Percentiles rank a stretch among this genome's conserved stretches.
phyloP scores from a whole-genome alignment of 2,329 filamentous ascomycete species.

The Paramyrothecium roridum region DNA sequence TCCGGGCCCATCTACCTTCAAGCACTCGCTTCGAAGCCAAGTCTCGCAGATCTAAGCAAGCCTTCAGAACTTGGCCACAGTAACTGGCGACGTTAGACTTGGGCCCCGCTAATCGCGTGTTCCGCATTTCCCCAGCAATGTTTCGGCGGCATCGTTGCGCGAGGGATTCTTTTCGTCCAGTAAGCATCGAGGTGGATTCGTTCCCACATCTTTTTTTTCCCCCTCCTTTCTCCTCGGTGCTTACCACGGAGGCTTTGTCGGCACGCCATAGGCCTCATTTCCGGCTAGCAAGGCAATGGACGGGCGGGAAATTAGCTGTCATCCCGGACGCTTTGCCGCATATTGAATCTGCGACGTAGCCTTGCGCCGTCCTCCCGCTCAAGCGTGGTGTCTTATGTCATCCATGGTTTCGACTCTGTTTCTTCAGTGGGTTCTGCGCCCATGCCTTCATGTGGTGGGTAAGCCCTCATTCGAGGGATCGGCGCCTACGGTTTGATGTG shows the following conservation, averaged over 20 bases:
- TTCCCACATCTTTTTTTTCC: too few species aligned
- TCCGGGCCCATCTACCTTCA: not conserved
- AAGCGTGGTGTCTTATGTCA: not conserved
- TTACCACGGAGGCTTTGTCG: too few species aligned
- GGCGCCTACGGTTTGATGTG: not conserved
- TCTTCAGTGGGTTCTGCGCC: not conserved
- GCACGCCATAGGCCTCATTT: not conserved
- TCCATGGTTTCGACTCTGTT: not conserved
- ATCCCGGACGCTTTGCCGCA: not conserved
- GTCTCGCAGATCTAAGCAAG: not conserved
- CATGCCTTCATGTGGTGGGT: not conserved
- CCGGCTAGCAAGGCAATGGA: not conserved
- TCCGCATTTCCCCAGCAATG: too few species aligned
- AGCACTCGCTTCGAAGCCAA: too few species aligned
- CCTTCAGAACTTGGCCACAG: not conserved
- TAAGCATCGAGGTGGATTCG: too few species aligned
- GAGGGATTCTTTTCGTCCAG: too few species aligned
- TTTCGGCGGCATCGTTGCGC: too few species aligned
- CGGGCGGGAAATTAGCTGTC: not conserved
- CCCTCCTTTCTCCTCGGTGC: too few species aligned
- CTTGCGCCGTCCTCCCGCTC: not conserved
- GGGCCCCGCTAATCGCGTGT: too few species aligned
- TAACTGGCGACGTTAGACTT: too few species aligned
- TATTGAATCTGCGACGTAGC: not conserved
- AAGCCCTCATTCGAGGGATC: not conserved